phyloP scores from a whole-genome alignment of 495 filamentous ascomycete genomes.

The Aspergillus diversus region DNA sequence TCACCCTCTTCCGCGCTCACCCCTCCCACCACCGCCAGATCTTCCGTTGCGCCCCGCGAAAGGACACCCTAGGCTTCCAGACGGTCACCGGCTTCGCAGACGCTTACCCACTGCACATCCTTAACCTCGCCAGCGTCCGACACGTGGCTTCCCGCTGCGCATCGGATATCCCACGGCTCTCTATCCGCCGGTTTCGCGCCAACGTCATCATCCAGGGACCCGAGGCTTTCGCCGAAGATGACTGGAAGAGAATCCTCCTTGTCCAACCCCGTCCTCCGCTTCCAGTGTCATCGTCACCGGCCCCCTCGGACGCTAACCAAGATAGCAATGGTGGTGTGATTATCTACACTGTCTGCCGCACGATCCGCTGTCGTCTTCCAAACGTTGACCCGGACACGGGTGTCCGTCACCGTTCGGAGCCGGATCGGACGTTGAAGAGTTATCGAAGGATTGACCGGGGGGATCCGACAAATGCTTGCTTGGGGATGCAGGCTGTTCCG shows the following conservation, averaged over 20 bases:
- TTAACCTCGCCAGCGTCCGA: conserved; percentile 74
- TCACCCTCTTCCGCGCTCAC: conserved; percentile 74
- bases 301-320: background rate
- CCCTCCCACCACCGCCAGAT: conserved; percentile 65
- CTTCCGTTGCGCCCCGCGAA: conserved; percentile 73
- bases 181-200: conserved; percentile 74
- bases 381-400: conserved; percentile 81
- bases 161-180: conserved; percentile 61
- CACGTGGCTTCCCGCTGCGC: conserved; percentile 59
- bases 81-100: conserved; percentile 81
- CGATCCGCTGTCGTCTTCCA: conserved; percentile 78
- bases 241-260: conserved; percentile 75
- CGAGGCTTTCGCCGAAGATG: conserved; percentile 69
- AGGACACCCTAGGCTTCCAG: conserved; percentile 71
- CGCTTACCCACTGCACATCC: conserved; percentile 83
- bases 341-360: conserved; percentile 69
- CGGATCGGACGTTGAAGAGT: conserved; percentile 69
- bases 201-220: conserved; percentile 79
- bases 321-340: conserved; percentile 25
- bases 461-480: conserved; percentile 67
- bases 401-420: conserved; percentile 69
- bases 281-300: background rate
- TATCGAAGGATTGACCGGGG: conserved; percentile 78
- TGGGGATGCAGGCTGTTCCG: conserved; percentile 85
- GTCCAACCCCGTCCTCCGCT: background rate